Evolutionary conservation across 2,329 filamentous ascomycete genomes (phyloP).

Genomic region (Claviceps cyperi): DNA sequence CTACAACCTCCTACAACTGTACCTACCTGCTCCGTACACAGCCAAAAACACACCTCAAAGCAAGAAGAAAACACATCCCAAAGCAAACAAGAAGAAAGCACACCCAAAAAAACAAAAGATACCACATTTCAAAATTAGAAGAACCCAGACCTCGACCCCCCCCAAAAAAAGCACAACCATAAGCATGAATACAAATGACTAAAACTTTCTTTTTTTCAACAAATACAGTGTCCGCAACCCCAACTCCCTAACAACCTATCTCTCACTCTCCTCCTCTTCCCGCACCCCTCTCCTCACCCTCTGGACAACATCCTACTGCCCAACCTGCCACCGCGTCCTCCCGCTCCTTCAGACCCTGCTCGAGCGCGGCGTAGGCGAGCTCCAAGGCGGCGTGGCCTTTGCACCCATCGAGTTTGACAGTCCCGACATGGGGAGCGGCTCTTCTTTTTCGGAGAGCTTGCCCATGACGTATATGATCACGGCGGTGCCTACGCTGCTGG

Average conservation of each 20-base stretch:
- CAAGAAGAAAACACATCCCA: not conserved
- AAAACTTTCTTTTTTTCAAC: too few relatives aligned
- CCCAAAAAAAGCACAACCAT: not conserved
- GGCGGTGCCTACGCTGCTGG: slow-evolving; percentile 41
- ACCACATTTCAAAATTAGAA: too few relatives aligned
- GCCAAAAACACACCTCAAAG: not conserved
- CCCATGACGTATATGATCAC: slow-evolving; percentile 44
- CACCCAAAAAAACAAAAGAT: not conserved
- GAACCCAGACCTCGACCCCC: too few relatives aligned
- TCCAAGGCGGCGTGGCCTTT: slow-evolving; percentile 40
- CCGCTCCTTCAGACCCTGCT: slow-evolving; percentile 36
- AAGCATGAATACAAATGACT: too few relatives aligned
- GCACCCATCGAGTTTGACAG: slow-evolving; percentile 42
- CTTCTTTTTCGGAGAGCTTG: slow-evolving; percentile 19
- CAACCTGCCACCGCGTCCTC: slow-evolving; percentile 34
- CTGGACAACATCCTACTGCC: slow-evolving; percentile 46
- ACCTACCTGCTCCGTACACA: too few relatives aligned
- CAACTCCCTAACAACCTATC: slow-evolving; percentile 39
- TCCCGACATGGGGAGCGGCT: slow-evolving; percentile 35
- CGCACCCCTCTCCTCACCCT: slow-evolving; percentile 42
- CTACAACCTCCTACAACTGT: too few relatives aligned
- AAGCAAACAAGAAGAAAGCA: not conserved
- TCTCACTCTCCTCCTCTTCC: slow-evolving; percentile 38
- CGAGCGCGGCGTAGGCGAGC: slow-evolving; percentile 36
- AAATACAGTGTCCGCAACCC: slow-evolving; percentile 35